Conservation (phyloP, 176 grass and related monocot species). For the Olyra latifolia region DNA sequence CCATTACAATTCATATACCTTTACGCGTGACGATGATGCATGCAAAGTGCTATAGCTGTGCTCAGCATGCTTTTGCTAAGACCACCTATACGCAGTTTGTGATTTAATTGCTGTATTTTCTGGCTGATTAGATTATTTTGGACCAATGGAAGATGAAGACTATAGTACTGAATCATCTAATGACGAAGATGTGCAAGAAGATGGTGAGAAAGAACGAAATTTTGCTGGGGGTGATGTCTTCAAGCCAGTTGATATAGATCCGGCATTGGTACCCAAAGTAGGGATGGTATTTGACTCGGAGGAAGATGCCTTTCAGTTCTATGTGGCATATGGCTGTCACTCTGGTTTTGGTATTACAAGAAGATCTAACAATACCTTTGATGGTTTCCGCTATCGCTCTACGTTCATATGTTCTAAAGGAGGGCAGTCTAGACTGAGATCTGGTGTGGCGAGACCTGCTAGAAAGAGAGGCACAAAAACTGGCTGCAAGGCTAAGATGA, state of each 20-base stretch:
- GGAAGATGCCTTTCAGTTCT: conserved; percentile 88
- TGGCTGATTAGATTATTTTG: conserved; percentile 13
- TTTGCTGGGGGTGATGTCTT: conserved; percentile 26
- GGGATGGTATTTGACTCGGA: conserved; percentile 77
- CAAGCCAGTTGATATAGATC: conserved; percentile 56
- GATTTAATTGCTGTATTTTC: conserved; percentile 12
- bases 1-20: background rate
- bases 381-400: conserved; percentile 78
- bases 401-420: conserved; percentile 87
- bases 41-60: background rate
- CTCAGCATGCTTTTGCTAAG: conserved; percentile 26
- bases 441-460: conserved; percentile 56
- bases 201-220: conserved; percentile 49
- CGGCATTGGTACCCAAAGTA: conserved; percentile 52
- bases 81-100: background rate
- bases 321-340: conserved; percentile 69
- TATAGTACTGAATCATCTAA: conserved; percentile 63
- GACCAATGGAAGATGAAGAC: conserved; percentile 51
- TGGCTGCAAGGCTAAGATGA: conserved; percentile 90
- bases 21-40: background rate
- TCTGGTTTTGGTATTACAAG: conserved; percentile 76
- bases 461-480: conserved; percentile 67
- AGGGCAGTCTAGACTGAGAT: conserved; percentile 68
- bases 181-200: conserved; percentile 53
- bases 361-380: conserved; percentile 80